Evolutionary conservation across 1,284 basidiomycete species (phyloP).

Genomic region (Sanghuangporus sanghuang): DNA sequence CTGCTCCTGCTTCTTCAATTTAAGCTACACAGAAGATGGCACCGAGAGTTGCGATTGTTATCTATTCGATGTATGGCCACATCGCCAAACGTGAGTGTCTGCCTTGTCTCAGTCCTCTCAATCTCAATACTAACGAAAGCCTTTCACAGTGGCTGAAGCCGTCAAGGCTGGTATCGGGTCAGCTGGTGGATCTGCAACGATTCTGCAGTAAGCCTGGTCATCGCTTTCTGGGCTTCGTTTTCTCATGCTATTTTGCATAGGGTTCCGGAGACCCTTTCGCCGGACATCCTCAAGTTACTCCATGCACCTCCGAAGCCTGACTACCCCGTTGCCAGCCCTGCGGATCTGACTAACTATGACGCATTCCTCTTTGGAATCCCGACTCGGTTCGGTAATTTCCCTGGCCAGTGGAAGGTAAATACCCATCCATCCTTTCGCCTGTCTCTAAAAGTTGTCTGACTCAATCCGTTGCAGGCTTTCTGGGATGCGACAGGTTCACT

Average conservation of each 20-base stretch:
- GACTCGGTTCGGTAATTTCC: constrained; percentile 72
- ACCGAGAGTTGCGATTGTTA: constrained; percentile 73
- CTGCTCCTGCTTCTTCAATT: not conserved
- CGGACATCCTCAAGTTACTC: constrained; percentile 76
- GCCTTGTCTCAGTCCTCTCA: too few species aligned
- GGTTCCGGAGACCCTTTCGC: constrained; percentile 79
- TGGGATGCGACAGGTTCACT: constrained; percentile 78
- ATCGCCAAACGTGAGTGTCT: constrained; percentile 57
- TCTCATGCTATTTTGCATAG: constrained; percentile 30
- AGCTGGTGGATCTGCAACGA: constrained; percentile 67
- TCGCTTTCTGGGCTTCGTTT: not conserved
- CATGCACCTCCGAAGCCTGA: constrained; percentile 67
- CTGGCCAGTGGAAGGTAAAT: constrained; percentile 64
- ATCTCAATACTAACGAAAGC: constrained; percentile 7
- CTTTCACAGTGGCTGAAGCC: constrained; percentile 65
- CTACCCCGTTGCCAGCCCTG: constrained; percentile 69
- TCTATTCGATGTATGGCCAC: constrained; percentile 84
- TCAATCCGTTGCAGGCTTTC: constrained; percentile 45
- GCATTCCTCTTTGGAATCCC: constrained; percentile 74
- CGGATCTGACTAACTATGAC: constrained; percentile 62
- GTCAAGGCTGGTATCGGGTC: constrained; percentile 68
- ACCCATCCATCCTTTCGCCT: not conserved
- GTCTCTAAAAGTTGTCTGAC: not conserved
- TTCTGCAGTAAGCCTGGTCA: constrained; percentile 58
- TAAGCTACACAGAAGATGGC: constrained; percentile 3